These are phyloP conservation scores for Trichoderma erinaceum DNA, from an alignment of 495 filamentous ascomycete genomes.

Conservation along the genomic window DNA sequence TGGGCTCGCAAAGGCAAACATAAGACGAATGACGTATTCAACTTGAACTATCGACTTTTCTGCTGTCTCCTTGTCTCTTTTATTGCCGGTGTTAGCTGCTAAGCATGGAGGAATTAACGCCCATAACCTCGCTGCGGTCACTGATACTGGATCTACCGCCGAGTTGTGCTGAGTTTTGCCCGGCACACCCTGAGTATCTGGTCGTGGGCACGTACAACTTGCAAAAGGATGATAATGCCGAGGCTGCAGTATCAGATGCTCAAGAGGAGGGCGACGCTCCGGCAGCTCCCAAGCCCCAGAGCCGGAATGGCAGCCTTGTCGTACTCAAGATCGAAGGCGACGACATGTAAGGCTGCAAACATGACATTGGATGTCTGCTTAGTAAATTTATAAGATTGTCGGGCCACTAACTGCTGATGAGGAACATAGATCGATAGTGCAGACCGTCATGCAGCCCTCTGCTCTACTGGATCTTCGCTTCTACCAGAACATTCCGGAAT, in stretches of 20 bases:
- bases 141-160: constrained; percentile 57
- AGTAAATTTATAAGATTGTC: background rate
- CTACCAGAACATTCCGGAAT: constrained; percentile 33
- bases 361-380: background rate
- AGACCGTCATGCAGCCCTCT: constrained; percentile 52
- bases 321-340: constrained; percentile 51
- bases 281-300: constrained; percentile 38
- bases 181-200: constrained; percentile 56
- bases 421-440: constrained; percentile 31
- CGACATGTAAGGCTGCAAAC: constrained; percentile 44
- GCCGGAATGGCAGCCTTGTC: constrained; percentile 65
- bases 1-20: background rate
- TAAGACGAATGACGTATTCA: background rate
- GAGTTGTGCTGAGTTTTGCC: constrained; percentile 80
- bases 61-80: background rate
- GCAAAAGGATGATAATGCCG: constrained; percentile 41
- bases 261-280: constrained; percentile 22
- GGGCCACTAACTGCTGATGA: constrained; percentile 19
- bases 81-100: background rate
- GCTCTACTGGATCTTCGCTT: constrained; percentile 87
- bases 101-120: constrained; percentile 7
- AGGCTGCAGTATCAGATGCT: constrained; percentile 23
- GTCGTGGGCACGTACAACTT: constrained; percentile 84
- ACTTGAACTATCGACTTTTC: background rate
- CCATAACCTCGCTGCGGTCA: constrained; percentile 32